A percentile compares a stretch with the other conserved stretches of the same genome.
These are phyloP conservation scores for Candida alai DNA, from an alignment of 805 yeast species.

Conservation along the genomic window DNA sequence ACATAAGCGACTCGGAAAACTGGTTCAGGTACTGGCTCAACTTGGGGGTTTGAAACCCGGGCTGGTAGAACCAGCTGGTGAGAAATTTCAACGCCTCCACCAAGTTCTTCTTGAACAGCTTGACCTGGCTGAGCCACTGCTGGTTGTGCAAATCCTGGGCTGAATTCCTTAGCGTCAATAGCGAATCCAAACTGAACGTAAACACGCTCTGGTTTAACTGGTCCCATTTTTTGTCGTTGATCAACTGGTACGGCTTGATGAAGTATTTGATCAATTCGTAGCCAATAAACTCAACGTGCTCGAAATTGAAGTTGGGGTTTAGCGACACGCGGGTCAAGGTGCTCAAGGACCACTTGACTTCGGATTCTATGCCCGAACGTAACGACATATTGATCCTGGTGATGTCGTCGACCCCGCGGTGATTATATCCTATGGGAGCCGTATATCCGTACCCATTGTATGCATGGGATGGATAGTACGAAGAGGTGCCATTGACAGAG, in stretches of 20 bases:
- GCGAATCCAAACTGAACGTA: constrained; percentile 38
- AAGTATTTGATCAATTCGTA: constrained; percentile 36
- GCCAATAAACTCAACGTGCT: constrained; percentile 40
- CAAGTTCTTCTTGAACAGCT: constrained; percentile 43
- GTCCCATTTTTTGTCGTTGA: constrained; percentile 15
- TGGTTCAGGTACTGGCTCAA: constrained; percentile 24
- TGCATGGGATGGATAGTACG: not conserved
- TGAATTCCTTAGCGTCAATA: constrained; percentile 73
- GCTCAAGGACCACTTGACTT: constrained; percentile 68
- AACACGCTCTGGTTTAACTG: constrained; percentile 18
- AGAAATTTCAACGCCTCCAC: constrained; percentile 42
- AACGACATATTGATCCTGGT: constrained; percentile 70
- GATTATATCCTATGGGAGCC: constrained; percentile 23
- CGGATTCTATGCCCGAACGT: constrained; percentile 58
- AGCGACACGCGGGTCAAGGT: constrained; percentile 48
- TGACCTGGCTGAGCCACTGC: constrained; percentile 61
- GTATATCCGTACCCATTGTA: constrained; percentile 8
- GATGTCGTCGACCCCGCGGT: constrained; percentile 59
- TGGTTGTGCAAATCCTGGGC: constrained; percentile 83
- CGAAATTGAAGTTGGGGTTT: constrained; percentile 47
- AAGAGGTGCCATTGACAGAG: constrained; percentile 1
- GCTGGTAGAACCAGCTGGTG: constrained; percentile 28
- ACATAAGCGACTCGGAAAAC: constrained; percentile 58
- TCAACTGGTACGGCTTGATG: constrained; percentile 28
- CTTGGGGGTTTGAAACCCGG: constrained; percentile 13